Evolutionary conservation across 768 basidiomycete genomes (phyloP).

Genomic region (Suillus sp.): DNA sequence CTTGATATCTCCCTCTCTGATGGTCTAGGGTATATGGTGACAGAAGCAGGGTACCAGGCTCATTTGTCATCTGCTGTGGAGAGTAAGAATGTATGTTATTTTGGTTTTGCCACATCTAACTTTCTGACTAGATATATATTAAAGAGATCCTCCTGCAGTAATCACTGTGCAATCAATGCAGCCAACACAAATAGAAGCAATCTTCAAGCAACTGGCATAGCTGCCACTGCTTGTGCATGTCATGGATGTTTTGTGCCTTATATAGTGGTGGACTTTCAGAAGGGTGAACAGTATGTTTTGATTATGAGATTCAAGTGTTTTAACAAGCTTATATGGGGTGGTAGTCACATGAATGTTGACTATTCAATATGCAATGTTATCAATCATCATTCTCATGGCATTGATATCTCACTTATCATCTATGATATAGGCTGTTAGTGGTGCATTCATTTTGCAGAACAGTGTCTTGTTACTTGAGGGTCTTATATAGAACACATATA

Average conservation of each 20-base stretch:
- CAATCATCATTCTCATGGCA: conserved; percentile 7
- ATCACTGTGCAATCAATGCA: conserved; percentile 23
- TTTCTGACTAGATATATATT: conserved; percentile 8
- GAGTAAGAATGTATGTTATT: conserved; percentile 12
- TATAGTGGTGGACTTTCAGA: conserved; percentile 21
- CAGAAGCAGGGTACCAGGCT: conserved; percentile 17
- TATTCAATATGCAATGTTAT: conserved; percentile 29
- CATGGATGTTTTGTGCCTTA: conserved; percentile 34
- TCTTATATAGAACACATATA: too few species aligned
- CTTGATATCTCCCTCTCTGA: conserved; percentile 30
- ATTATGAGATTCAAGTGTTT: too few species aligned
- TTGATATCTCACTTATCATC: conserved; percentile 14
- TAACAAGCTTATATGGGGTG: too few species aligned
- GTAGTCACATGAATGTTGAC: conserved; percentile 34
- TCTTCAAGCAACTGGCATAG: conserved; percentile 30
- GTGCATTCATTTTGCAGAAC: conserved; percentile 17
- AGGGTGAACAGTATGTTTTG: conserved; percentile 26
- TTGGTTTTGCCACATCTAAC: too few species aligned
- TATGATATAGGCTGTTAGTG: too few species aligned
- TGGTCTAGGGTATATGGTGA: conserved; percentile 32
- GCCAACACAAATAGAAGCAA: conserved; percentile 17
- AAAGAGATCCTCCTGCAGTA: conserved; percentile 14
- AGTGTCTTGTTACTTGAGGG: too few species aligned
- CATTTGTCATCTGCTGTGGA: conserved; percentile 20
- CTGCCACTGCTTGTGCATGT: conserved; percentile 29